Evolutionary conservation across 1,284 basidiomycete genomes (phyloP).

Genomic region (Fomitiporia mediterranea): DNA sequence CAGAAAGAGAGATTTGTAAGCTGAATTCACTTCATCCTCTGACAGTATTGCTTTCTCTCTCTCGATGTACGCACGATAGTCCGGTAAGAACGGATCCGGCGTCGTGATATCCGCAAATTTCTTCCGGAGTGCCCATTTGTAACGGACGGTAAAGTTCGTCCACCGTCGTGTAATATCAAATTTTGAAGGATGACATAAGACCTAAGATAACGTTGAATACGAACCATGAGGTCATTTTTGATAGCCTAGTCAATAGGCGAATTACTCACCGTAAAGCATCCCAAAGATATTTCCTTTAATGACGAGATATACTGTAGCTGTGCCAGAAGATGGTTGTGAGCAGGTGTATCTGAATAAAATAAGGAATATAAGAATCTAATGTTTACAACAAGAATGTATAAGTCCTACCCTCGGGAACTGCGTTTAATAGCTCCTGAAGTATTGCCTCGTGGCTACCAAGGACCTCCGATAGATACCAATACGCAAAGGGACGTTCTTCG

Average conservation of each 20-base stretch:
- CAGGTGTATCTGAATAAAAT: conserved; percentile 6
- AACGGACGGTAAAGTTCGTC: conserved; percentile 54
- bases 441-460: conserved; percentile 50
- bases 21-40: background rate
- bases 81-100: conserved; percentile 20
- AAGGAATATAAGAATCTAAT: background rate
- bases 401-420: conserved; percentile 37
- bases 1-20: background rate
- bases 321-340: conserved; percentile 1
- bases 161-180: conserved; percentile 34
- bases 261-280: conserved; percentile 7
- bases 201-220: conserved; percentile 27
- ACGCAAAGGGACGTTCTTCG: conserved; percentile 65
- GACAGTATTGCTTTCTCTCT: background rate
- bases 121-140: conserved; percentile 68
- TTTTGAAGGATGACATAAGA: conserved; percentile 29
- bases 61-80: conserved; percentile 10
- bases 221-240: background rate
- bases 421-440: conserved; percentile 43
- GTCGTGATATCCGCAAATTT: conserved; percentile 45
- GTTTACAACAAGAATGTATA: too few relatives aligned
- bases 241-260: background rate
- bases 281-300: conserved; percentile 4
- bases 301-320: conserved; percentile 4
- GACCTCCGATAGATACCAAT: conserved; percentile 64